phyloP scores from a whole-genome alignment of 228 moss, liverwort and hornwort genomes.

The Sphagnum magellanicum region DNA sequence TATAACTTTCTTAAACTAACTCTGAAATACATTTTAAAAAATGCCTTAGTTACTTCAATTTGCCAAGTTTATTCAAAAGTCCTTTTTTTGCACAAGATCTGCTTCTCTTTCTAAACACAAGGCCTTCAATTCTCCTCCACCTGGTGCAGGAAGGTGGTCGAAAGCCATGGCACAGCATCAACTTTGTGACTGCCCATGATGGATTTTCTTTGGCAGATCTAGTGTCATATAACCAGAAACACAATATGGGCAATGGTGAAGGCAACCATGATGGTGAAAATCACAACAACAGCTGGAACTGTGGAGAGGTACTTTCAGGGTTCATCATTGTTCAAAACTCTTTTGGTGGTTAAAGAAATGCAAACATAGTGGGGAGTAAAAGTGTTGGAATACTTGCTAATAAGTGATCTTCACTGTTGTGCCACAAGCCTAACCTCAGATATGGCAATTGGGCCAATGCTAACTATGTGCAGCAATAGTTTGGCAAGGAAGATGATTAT shows the following conservation, averaged over 20 bases:
- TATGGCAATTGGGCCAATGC: no score
- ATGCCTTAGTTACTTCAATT: no score
- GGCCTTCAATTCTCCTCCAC: neutral
- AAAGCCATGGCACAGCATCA: conserved; percentile 85
- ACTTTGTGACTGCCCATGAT: conserved; percentile 84
- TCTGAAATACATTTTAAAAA: neutral
- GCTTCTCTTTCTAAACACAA: neutral
- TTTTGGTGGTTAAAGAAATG: neutral
- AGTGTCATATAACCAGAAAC: conserved; percentile 77
- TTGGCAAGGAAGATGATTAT: no score
- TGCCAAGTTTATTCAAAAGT: neutral
- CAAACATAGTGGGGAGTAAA: neutral
- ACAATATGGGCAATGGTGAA: conserved; percentile 82
- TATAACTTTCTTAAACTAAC: conserved; percentile 5
- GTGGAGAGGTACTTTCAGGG: conserved; percentile 53
- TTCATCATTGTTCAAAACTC: neutral
- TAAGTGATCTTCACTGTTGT: no score
- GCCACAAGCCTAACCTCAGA: no score
- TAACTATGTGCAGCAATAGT: no score
- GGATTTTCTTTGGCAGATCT: conserved; percentile 81
- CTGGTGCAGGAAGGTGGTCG: conserved; percentile 71
- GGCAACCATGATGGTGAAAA: conserved; percentile 79
- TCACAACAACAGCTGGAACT: conserved; percentile 89
- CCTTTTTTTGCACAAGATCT: neutral
- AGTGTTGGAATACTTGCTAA: neutral